Conservation (phyloP, 2,329 filamentous ascomycete genomes). For the Tolypocladium paradoxum region DNA sequence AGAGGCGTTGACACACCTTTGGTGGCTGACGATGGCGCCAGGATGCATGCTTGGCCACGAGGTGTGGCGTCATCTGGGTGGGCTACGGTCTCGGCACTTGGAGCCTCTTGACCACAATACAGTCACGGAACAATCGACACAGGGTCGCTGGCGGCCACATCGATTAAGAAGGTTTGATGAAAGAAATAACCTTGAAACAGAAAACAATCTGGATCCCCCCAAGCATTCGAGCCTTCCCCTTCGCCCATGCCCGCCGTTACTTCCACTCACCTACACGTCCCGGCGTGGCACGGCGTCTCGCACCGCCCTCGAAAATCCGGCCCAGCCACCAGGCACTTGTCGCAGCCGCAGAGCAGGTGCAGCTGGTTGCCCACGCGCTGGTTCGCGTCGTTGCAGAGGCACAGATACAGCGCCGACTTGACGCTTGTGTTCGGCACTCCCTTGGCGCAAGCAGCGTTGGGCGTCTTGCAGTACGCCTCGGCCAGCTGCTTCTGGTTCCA, state of each 20-base stretch:
- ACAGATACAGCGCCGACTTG: conserved; percentile 25
- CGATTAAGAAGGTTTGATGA: not conserved
- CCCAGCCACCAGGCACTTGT: conserved; percentile 26
- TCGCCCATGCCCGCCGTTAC: not conserved
- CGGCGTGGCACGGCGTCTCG: conserved; percentile 22
- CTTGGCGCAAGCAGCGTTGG: conserved; percentile 21
- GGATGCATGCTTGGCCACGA: not conserved
- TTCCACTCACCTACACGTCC: conserved; percentile 3
- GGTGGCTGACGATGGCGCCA: not conserved
- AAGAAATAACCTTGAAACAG: not conserved
- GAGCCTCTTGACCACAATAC: too few relatives aligned
- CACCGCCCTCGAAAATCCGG: conserved; percentile 29
- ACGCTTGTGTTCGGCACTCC: conserved; percentile 19
- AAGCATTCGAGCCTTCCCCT: not conserved
- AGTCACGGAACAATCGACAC: too few relatives aligned
- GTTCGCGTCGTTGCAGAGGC: conserved; percentile 22
- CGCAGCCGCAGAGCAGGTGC: conserved; percentile 28
- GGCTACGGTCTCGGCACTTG: too few relatives aligned
- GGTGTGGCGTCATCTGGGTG: not conserved
- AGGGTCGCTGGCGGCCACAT: not conserved
- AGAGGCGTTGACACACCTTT: not conserved
- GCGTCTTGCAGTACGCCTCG: conserved; percentile 25
- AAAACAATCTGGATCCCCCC: not conserved
- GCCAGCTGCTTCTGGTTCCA: conserved; percentile 22
- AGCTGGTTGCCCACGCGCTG: conserved; percentile 22